These are phyloP conservation scores for Margaritispora aquatica DNA, from an alignment of 495 filamentous ascomycete genomes.

Conservation along the genomic window DNA sequence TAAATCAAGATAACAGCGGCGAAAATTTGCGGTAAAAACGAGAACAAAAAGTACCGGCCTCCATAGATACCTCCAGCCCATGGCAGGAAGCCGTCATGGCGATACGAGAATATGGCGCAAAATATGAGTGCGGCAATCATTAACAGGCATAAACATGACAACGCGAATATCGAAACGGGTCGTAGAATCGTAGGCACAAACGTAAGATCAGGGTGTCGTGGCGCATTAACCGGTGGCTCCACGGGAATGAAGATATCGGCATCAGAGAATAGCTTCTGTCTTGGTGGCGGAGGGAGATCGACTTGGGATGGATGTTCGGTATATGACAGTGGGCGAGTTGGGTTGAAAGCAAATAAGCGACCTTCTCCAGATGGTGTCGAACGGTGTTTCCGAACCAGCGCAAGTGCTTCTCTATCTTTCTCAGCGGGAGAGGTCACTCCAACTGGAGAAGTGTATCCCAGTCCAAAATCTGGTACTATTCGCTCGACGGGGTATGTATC, in stretches of 20 bases:
- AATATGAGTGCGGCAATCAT: conserved; percentile 70
- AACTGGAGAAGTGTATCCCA: conserved; percentile 30
- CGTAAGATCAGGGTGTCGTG: conserved; percentile 18
- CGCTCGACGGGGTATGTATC: conserved; percentile 43
- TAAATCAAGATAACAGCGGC: conserved; percentile 67
- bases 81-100: conserved; percentile 54
- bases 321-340: conserved; percentile 17
- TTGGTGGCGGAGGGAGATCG: background rate
- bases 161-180: conserved; percentile 47
- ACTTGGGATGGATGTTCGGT: conserved; percentile 4
- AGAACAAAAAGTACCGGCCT: conserved; percentile 75
- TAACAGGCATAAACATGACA: conserved; percentile 55
- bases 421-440: background rate
- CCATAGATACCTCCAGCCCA: conserved; percentile 59
- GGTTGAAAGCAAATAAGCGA: conserved; percentile 20
- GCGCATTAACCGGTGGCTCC: conserved; percentile 9
- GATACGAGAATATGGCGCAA: conserved; percentile 63
- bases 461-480: conserved; percentile 43
- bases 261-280: background rate
- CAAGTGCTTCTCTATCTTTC: conserved; percentile 18
- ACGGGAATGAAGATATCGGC: conserved; percentile 22
- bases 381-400: conserved; percentile 20
- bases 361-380: conserved; percentile 14
- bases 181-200: conserved; percentile 56
- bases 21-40: conserved; percentile 76